phyloP scores from a whole-genome alignment of 2,329 filamentous ascomycete species.

The Bipolaris gigantea region DNA sequence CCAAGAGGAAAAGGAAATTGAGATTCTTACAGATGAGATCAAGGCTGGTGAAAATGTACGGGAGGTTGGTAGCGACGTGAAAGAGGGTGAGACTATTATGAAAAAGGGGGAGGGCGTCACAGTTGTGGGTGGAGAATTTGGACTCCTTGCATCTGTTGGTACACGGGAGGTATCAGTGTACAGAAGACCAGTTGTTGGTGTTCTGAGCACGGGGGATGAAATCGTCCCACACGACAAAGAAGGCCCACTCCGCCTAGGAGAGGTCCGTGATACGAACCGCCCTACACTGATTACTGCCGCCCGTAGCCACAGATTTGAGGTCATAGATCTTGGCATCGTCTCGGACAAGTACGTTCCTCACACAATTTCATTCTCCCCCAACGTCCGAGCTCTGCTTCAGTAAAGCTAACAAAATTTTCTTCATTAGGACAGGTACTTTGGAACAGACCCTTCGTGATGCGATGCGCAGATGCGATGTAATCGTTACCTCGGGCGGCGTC shows the following conservation, averaged over 20 bases:
- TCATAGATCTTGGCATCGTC: slow-evolving; percentile 84
- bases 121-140: slow-evolving; percentile 85
- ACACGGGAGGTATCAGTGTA: slow-evolving; percentile 71
- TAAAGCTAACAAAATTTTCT: not conserved
- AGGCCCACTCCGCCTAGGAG: slow-evolving; percentile 68
- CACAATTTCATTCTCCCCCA: not conserved
- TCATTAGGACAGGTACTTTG: slow-evolving; percentile 63
- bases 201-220: slow-evolving; percentile 93
- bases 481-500: slow-evolving; percentile 91
- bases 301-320: slow-evolving; percentile 72
- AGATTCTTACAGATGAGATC: slow-evolving; percentile 78
- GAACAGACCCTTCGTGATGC: slow-evolving; percentile 77
- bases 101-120: slow-evolving; percentile 80
- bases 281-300: slow-evolving; percentile 82
- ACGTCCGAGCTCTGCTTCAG: not conserved
- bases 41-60: slow-evolving; percentile 83
- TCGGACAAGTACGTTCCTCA: slow-evolving; percentile 60
- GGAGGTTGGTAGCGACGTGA: slow-evolving; percentile 86
- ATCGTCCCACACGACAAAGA: slow-evolving; percentile 74
- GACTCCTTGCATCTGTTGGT: slow-evolving; percentile 83
- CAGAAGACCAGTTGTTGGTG: slow-evolving; percentile 75
- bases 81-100: slow-evolving; percentile 69
- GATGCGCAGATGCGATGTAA: slow-evolving; percentile 72
- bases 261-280: slow-evolving; percentile 92
- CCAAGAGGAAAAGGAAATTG: slow-evolving; percentile 81